phyloP scores from a whole-genome alignment of 1,284 basidiomycete species.

The Phylloporus sp. region DNA sequence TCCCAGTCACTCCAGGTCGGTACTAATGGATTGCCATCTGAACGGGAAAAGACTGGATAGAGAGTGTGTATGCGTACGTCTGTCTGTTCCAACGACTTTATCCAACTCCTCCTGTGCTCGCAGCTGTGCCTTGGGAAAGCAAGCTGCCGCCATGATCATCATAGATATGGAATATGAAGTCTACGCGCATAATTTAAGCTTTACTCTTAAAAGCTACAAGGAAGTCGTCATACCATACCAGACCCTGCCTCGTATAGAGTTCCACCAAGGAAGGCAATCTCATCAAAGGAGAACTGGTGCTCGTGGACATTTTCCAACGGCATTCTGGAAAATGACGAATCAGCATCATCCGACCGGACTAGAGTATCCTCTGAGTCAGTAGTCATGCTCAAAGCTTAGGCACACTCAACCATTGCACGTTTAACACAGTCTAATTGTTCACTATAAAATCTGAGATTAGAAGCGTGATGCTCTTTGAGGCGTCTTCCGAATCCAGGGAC shows the following conservation, averaged over 20 bases:
- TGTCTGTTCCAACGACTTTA: conserved; percentile 58
- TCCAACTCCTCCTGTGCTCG: conserved; percentile 71
- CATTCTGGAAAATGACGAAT: conserved; percentile 61
- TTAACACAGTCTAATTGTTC: conserved; percentile 55
- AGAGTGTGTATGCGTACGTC: conserved; percentile 45
- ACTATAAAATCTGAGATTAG: conserved; percentile 65
- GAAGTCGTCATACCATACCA: conserved; percentile 53
- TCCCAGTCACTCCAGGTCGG: conserved; percentile 61
- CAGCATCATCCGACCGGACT: conserved; percentile 43
- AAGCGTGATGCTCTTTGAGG: conserved; percentile 52
- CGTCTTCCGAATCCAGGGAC: conserved; percentile 30
- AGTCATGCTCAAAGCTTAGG: background rate
- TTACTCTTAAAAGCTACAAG: background rate
- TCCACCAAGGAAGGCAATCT: conserved; percentile 68
- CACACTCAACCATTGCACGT: conserved; percentile 48
- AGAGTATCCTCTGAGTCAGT: background rate
- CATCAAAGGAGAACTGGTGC: conserved; percentile 58
- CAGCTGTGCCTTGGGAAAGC: conserved; percentile 61
- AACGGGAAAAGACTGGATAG: background rate
- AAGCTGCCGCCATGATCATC: conserved; percentile 69
- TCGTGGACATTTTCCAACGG: conserved; percentile 60
- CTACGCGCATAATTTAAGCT: conserved; percentile 26
- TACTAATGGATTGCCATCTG: conserved; percentile 15
- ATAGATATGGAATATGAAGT: conserved; percentile 64
- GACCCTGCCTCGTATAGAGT: conserved; percentile 71